phyloP scores from a whole-genome alignment of 2,329 filamentous ascomycete species.

The Passalora sequoiae region DNA sequence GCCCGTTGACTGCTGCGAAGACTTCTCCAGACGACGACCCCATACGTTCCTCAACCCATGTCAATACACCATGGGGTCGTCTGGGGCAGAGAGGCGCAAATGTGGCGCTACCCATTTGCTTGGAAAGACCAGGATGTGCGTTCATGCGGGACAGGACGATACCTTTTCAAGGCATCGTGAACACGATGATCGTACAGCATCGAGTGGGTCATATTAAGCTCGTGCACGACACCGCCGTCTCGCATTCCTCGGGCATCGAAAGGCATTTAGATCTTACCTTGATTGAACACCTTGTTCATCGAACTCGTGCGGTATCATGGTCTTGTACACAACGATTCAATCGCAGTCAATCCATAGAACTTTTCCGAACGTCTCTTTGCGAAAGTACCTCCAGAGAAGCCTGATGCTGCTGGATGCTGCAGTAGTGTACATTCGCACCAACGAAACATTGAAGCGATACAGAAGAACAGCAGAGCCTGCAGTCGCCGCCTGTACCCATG shows the following conservation, averaged over 20 bases:
- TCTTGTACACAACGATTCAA: background rate
- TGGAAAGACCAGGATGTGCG: slow-evolving; percentile 1
- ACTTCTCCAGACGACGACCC: background rate
- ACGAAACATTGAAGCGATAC: background rate
- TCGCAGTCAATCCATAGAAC: background rate
- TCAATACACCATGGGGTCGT: slow-evolving; percentile 14
- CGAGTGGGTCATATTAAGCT: slow-evolving; percentile 1
- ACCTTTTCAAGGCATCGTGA: too few relatives aligned
- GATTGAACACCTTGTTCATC: background rate
- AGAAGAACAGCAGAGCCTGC: slow-evolving; percentile 2
- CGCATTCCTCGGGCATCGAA: background rate
- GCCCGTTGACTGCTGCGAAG: slow-evolving; percentile 12
- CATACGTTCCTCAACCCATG: background rate
- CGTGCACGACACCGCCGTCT: background rate
- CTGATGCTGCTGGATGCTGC: background rate
- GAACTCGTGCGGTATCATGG: background rate
- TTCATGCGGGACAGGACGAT: background rate
- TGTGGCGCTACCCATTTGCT: slow-evolving; percentile 5
- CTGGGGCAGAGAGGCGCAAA: too few relatives aligned
- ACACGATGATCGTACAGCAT: background rate
- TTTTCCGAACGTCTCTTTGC: background rate
- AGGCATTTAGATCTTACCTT: background rate
- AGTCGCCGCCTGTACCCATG: slow-evolving; percentile 1
- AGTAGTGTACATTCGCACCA: background rate
- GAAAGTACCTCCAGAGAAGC: background rate